phyloP scores from a whole-genome alignment of 2,329 filamentous ascomycete genomes.

The Arthrobotrys sinensis region DNA sequence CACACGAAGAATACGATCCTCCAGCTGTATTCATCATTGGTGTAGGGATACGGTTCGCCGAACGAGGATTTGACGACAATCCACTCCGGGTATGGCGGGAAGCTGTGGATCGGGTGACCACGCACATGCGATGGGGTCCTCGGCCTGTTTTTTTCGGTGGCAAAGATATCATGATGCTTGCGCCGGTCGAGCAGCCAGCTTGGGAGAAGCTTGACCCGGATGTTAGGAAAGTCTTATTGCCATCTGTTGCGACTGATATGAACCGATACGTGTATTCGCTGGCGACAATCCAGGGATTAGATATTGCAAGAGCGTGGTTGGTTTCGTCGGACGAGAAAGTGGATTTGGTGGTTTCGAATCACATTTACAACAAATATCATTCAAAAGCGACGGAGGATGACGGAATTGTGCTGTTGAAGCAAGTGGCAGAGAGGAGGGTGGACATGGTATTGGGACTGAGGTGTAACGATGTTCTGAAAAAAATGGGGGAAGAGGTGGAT shows the following conservation, averaged over 20 bases:
- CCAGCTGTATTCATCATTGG: slow-evolving; percentile 72
- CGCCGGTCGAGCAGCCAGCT: slow-evolving; percentile 70
- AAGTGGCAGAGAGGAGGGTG: slow-evolving; percentile 70
- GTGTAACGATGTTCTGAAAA: slow-evolving; percentile 69
- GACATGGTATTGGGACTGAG: slow-evolving; percentile 73
- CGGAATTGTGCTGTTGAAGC: slow-evolving; percentile 71
- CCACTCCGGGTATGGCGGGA: slow-evolving; percentile 65
- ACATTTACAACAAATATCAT: slow-evolving; percentile 69
- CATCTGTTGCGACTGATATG: slow-evolving; percentile 71
- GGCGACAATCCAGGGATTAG: slow-evolving; percentile 66
- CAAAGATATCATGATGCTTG: slow-evolving; percentile 68
- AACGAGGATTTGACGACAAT: slow-evolving; percentile 61
- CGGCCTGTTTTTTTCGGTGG: slow-evolving; percentile 40
- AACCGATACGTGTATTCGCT: slow-evolving; percentile 71
- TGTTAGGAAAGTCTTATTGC: slow-evolving; percentile 69
- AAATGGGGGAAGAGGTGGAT: slow-evolving; percentile 64
- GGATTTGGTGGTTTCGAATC: slow-evolving; percentile 63
- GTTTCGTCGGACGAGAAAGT: slow-evolving; percentile 43
- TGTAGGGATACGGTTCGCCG: slow-evolving; percentile 73
- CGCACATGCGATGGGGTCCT: slow-evolving; percentile 65
- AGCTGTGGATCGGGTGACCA: slow-evolving; percentile 70
- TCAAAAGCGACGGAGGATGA: slow-evolving; percentile 69
- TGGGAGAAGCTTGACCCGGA: slow-evolving; percentile 69
- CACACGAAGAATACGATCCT: slow-evolving; percentile 61
- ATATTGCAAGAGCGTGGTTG: slow-evolving; percentile 71